Percentiles rank a stretch among this genome's conserved stretches.
Evolutionary conservation across 2,329 filamentous ascomycete genomes (phyloP).

Genomic region (Arthrocladium fulminans): DNA sequence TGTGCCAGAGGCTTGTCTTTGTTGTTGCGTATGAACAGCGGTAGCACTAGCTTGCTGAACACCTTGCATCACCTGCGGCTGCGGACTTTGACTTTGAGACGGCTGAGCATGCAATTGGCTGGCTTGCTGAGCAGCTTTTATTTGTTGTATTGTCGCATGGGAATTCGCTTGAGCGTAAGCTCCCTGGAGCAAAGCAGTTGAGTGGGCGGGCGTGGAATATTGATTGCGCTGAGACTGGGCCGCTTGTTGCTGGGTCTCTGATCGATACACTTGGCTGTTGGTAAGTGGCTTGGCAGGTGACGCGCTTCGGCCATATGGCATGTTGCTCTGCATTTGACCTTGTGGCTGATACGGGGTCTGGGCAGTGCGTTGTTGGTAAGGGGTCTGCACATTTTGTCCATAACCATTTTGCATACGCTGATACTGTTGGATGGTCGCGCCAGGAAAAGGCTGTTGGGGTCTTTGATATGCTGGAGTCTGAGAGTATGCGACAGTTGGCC

Average conservation of each 20-base stretch:
- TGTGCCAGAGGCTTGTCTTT: conserved; percentile 9
- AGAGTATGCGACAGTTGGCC: conserved; percentile 30
- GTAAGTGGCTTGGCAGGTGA: conserved; percentile 19
- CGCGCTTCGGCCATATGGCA: conserved; percentile 10
- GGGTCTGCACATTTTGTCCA: conserved; percentile 15
- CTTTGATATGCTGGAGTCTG: conserved; percentile 28
- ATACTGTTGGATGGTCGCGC: conserved; percentile 31
- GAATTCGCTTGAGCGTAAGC: conserved; percentile 5
- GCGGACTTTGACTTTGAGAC: conserved; percentile 7
- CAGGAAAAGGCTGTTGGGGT: conserved; percentile 26
- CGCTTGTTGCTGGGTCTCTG: conserved; percentile 2
- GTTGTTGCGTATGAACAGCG: neutral
- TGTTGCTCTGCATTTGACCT: conserved; percentile 17
- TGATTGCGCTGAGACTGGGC: conserved; percentile 3
- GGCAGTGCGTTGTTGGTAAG: conserved; percentile 18
- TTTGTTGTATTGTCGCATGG: conserved; percentile 8
- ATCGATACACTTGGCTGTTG: conserved; percentile 16
- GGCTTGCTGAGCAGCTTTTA: conserved; percentile 1
- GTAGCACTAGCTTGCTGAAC: neutral
- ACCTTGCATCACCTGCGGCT: conserved; percentile 2
- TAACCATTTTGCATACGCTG: conserved; percentile 34
- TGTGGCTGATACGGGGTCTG: conserved; percentile 26
- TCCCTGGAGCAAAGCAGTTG: neutral
- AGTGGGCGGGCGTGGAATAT: conserved; percentile 1
- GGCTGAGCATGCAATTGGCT: neutral